Percentiles rank a stretch among this genome's conserved stretches.
Conservation (phyloP, 495 filamentous ascomycete species). For the Penicillium steckii region DNA sequence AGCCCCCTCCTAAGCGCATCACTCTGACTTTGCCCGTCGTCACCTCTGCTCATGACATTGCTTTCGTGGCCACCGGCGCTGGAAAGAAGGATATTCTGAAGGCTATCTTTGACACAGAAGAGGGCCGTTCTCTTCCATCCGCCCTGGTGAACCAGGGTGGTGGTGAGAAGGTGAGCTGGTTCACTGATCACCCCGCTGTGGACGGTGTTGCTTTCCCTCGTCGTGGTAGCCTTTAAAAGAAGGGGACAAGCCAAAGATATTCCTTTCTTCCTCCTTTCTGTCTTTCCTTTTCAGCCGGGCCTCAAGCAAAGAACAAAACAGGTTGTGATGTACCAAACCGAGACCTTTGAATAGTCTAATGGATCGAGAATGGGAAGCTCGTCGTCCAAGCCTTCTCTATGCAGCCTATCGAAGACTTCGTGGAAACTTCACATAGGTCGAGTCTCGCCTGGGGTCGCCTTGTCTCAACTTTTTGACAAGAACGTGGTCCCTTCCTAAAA, state of each 20-base stretch:
- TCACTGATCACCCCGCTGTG: slow-evolving; percentile 79
- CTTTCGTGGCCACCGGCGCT: slow-evolving; percentile 85
- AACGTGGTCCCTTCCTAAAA: background rate
- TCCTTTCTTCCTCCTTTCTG: background rate
- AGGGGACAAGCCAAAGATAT: background rate
- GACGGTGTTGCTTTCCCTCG: slow-evolving; percentile 81
- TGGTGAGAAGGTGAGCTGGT: slow-evolving; percentile 90
- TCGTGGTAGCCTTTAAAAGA: slow-evolving; percentile 51
- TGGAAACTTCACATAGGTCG: background rate
- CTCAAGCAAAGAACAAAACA: background rate
- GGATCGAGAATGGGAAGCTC: background rate
- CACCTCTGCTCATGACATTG: slow-evolving; percentile 76
- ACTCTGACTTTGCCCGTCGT: slow-evolving; percentile 90
- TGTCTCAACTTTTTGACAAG: background rate
- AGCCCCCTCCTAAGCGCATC: slow-evolving; percentile 87
- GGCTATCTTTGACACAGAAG: slow-evolving; percentile 81
- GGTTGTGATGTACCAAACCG: background rate
- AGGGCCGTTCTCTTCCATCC: slow-evolving; percentile 74
- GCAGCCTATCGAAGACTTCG: background rate
- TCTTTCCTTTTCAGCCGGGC: background rate
- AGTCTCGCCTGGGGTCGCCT: background rate
- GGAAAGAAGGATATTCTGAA: slow-evolving; percentile 90
- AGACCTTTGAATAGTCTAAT: background rate
- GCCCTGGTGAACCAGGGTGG: slow-evolving; percentile 80
- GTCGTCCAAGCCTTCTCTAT: background rate